Evolutionary conservation across 768 basidiomycete genomes (phyloP).

Genomic region (Porpolomopsis calyptriformis): DNA sequence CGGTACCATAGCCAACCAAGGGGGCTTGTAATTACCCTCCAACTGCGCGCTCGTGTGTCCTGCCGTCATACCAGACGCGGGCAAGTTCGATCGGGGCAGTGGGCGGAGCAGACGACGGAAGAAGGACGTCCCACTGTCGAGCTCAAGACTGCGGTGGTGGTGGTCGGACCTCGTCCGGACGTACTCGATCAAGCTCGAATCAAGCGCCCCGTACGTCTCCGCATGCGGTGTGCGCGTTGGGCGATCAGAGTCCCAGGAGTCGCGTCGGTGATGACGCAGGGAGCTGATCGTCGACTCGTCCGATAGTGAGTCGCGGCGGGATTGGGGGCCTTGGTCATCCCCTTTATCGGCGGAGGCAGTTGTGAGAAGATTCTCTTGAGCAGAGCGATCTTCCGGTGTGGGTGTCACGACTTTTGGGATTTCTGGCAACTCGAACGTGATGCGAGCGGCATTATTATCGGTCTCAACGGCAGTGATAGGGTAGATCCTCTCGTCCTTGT

Average conservation of each 20-base stretch:
- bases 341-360: not conserved
- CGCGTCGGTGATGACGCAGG: conserved; percentile 13
- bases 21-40: conserved; percentile 28
- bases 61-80: not conserved
- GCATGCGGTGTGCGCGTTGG: conserved; percentile 44
- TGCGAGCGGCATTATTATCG: too few relatives aligned
- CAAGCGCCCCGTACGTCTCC: conserved; percentile 51
- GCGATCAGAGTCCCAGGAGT: conserved; percentile 25
- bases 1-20: conserved; percentile 58
- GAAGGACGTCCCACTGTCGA: conserved; percentile 3
- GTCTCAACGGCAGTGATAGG: conserved; percentile 20
- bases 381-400: too few relatives aligned
- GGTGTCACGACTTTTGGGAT: too few relatives aligned
- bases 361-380: too few relatives aligned
- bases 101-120: conserved; percentile 6
- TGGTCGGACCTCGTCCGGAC: conserved; percentile 16
- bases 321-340: not conserved
- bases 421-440: too few relatives aligned
- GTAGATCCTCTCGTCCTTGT: conserved; percentile 16
- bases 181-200: conserved; percentile 42
- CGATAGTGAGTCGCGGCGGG: not conserved
- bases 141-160: conserved; percentile 3
- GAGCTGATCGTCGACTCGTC: conserved; percentile 4
- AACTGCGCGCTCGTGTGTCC: conserved; percentile 16
- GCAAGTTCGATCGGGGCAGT: not conserved